Conservation (phyloP, 257 asterid species). For the Asclepias syriaca region DNA sequence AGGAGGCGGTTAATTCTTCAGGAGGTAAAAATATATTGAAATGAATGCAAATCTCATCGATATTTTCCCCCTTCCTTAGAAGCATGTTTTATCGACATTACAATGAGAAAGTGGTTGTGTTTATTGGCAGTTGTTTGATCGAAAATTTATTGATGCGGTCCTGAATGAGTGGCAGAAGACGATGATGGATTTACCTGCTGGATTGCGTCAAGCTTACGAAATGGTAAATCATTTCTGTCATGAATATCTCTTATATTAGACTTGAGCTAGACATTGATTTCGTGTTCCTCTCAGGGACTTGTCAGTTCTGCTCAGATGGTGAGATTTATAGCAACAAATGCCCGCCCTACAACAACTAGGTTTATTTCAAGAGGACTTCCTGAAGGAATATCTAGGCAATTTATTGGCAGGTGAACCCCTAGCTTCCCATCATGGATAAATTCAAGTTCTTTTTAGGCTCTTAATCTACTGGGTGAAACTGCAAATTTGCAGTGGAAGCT, state of each 20-base stretch:
- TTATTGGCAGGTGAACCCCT: slow-evolving; percentile 71
- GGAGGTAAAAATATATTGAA: slow-evolving; percentile 50
- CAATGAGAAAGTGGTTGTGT: neutral
- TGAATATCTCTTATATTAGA: slow-evolving; percentile 10
- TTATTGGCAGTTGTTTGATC: slow-evolving; percentile 65
- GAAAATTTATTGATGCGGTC: slow-evolving; percentile 90
- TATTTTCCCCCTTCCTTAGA: neutral
- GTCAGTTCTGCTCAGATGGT: slow-evolving; percentile 96
- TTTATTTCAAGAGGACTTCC: slow-evolving; percentile 83
- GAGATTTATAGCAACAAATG: slow-evolving; percentile 73
- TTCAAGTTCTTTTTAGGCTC: neutral
- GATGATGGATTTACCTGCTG: slow-evolving; percentile 95
- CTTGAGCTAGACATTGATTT: slow-evolving; percentile 23
- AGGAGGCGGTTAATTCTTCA: slow-evolving; percentile 73
- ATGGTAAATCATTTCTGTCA: slow-evolving; percentile 48
- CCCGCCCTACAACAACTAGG: slow-evolving; percentile 90
- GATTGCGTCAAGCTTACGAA: slow-evolving; percentile 95
- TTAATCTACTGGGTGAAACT: neutral
- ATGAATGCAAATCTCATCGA: neutral
- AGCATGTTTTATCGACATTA: neutral
- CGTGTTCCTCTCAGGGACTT: slow-evolving; percentile 61
- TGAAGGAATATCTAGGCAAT: slow-evolving; percentile 79
- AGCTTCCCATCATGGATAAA: neutral
- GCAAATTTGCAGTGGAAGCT: neutral
- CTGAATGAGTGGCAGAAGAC: slow-evolving; percentile 98